Evolutionary conservation across 768 basidiomycete species (phyloP).

Genomic region (Tricholoma saponaceum): DNA sequence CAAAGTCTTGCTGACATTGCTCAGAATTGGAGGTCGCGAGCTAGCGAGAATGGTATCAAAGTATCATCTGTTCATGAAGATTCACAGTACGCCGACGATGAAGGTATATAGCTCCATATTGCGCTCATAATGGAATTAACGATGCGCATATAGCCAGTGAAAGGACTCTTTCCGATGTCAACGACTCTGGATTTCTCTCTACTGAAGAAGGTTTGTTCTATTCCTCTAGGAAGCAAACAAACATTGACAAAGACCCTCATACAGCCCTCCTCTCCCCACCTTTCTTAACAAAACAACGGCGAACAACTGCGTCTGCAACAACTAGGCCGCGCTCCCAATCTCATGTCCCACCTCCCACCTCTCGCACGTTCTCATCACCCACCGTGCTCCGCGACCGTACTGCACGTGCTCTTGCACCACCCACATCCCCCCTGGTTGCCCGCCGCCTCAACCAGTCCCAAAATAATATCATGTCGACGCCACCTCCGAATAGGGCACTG

Average conservation of each 20-base stretch:
- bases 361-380: slow-evolving; percentile 34
- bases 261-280: slow-evolving; percentile 56
- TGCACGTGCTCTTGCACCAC: slow-evolving; percentile 21
- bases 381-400: slow-evolving; percentile 20
- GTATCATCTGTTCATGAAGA: slow-evolving; percentile 52
- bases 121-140: slow-evolving; percentile 20
- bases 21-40: slow-evolving; percentile 68
- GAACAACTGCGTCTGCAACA: slow-evolving; percentile 25
- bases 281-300: slow-evolving; percentile 43
- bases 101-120: slow-evolving; percentile 34
- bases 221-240: slow-evolving; percentile 5
- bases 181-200: slow-evolving; percentile 43
- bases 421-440: slow-evolving; percentile 30
- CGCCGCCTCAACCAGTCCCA: slow-evolving; percentile 31
- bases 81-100: slow-evolving; percentile 39
- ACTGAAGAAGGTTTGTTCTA: slow-evolving; percentile 43
- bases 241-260: slow-evolving; percentile 9
- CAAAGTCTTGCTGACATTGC: slow-evolving; percentile 57
- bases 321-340: slow-evolving; percentile 56
- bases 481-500: slow-evolving; percentile 61
- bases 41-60: slow-evolving; percentile 68
- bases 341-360: slow-evolving; percentile 35
- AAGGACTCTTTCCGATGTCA: slow-evolving; percentile 43
- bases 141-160: slow-evolving; percentile 51
- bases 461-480: slow-evolving; percentile 48